Evolutionary conservation across 306 rosid species (phyloP), one percentile per base, ranked within the genome.

Genomic region (Prunus armeniaca): DNA sequence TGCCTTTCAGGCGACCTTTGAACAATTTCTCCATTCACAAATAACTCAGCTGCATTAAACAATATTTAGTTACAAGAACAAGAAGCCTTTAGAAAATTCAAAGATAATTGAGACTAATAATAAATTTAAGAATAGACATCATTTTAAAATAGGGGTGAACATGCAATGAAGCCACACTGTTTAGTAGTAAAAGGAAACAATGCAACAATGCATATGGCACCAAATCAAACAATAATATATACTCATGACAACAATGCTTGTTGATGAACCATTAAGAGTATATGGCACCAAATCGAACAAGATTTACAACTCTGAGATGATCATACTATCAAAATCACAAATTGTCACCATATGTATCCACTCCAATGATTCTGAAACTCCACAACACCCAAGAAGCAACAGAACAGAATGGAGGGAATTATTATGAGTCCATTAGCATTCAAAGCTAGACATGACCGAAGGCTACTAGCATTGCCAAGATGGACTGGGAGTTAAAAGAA

Each of bases 1-100:
- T 96, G 99, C 64, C 99, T 92, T 49, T 96, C 98, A 2, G 97
- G 99, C 5, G 98, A 60, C 63, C 99, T 89, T 83, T 92, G 99
- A 38, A 96, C 97, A 6, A 96, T 92, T 86, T 92, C 96, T 62
- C 98, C 99, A n/a, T 93, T 89, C 83, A 96, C 99, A 45, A 72
- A 82, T 84, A 96, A 75, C 71, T 96, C 98, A 67, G 93, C 99
- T 96, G 97, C 91, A 81, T 3, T 19, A 10, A 62, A 43, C 11
- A 14, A 32, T 8, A 4, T 30, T 69, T 7, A 74, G 60, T 61
- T 27, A 20, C 47, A 47, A 43, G 15, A 34, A 52, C 17, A 71
- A n/a, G 38, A 17, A 11, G 15, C 50, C 19, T 12, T 32, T 2
- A 28, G 12, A 69, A 56, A 1, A 20, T n/a, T n/a, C 12, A 1